Conservation (phyloP, 495 filamentous ascomycete species). For the Tuber umbilicatum region DNA sequence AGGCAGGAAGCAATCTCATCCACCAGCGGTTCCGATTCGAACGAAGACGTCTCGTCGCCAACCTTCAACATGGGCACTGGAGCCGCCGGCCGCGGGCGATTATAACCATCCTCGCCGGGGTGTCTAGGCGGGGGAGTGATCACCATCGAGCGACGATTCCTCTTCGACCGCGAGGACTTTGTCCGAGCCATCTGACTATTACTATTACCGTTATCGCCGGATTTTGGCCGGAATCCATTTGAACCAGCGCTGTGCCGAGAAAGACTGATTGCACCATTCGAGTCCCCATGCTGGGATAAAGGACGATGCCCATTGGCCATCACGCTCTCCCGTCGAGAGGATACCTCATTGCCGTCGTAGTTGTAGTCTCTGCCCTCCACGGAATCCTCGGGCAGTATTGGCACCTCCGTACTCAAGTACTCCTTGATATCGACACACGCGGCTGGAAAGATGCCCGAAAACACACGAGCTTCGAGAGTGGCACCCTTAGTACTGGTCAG, state of each 20-base stretch:
- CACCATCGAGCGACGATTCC: slow-evolving; percentile 26
- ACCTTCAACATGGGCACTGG: slow-evolving; percentile 97
- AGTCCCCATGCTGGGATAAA: slow-evolving; percentile 15
- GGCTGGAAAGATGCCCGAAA: slow-evolving; percentile 91
- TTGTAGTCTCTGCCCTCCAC: slow-evolving; percentile 38
- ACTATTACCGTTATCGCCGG: slow-evolving; percentile 13
- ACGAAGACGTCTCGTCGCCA: slow-evolving; percentile 90
- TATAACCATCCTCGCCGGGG: slow-evolving; percentile 50
- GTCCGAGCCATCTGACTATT: slow-evolving; percentile 10
- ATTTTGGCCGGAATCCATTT: slow-evolving; percentile 7
- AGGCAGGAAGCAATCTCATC: slow-evolving; percentile 96
- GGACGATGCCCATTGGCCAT: slow-evolving; percentile 17
- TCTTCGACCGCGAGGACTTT: slow-evolving; percentile 18
- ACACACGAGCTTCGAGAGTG: slow-evolving; percentile 88
- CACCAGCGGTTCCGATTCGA: slow-evolving; percentile 79
- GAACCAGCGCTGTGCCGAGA: slow-evolving; percentile 11
- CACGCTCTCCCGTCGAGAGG: slow-evolving; percentile 14
- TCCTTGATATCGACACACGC: slow-evolving; percentile 73
- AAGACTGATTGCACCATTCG: slow-evolving; percentile 13
- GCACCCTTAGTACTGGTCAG: slow-evolving; percentile 87
- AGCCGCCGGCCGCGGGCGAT: slow-evolving; percentile 71
- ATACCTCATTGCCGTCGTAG: slow-evolving; percentile 45
- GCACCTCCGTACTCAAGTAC: slow-evolving; percentile 47
- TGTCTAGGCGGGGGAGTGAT: slow-evolving; percentile 40
- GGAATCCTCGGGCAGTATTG: slow-evolving; percentile 55